These are phyloP conservation scores for Scheffersomyces quercinus DNA, from an alignment of 1,139 yeast genomes.

Conservation along the genomic window DNA sequence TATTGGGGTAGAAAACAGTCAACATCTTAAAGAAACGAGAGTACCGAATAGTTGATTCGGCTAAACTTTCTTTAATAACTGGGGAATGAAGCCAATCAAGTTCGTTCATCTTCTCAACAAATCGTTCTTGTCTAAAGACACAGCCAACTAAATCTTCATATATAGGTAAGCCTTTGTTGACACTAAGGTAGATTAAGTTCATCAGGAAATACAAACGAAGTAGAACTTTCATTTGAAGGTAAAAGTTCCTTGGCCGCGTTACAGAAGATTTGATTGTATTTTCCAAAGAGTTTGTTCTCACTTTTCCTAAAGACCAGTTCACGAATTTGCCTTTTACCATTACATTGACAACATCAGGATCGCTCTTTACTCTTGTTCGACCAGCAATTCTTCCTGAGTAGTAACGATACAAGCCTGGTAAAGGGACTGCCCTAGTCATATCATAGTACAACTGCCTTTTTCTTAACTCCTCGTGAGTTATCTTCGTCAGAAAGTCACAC, in stretches of 20 bases:
- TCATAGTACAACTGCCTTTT: conserved; percentile 25
- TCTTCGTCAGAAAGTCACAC: conserved; percentile 3
- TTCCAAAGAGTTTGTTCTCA: neutral
- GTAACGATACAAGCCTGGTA: conserved; percentile 15
- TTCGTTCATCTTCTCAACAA: conserved; percentile 29
- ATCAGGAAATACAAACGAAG: conserved; percentile 16
- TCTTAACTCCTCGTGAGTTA: conserved; percentile 21
- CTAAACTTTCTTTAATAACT: conserved; percentile 17
- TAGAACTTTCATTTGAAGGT: conserved; percentile 2
- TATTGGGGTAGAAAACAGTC: conserved; percentile 3
- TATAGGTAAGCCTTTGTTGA: conserved; percentile 12
- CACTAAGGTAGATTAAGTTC: conserved; percentile 22
- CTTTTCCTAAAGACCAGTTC: neutral
- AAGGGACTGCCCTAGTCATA: conserved; percentile 5
- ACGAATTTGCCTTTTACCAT: neutral
- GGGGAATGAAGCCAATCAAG: conserved; percentile 31
- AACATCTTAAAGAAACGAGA: conserved; percentile 25
- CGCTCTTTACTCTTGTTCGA: neutral
- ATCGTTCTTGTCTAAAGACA: conserved; percentile 31
- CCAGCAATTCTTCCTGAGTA: conserved; percentile 6
- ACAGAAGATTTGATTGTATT: neutral
- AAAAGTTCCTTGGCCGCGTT: neutral
- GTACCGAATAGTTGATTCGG: conserved; percentile 25
- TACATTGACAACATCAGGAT: neutral
- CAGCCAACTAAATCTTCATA: conserved; percentile 34